Evolutionary conservation across 441 rosid genomes (phyloP), one percentile per base, ranked within the genome.

Genomic region (Jatropha podagrica): DNA sequence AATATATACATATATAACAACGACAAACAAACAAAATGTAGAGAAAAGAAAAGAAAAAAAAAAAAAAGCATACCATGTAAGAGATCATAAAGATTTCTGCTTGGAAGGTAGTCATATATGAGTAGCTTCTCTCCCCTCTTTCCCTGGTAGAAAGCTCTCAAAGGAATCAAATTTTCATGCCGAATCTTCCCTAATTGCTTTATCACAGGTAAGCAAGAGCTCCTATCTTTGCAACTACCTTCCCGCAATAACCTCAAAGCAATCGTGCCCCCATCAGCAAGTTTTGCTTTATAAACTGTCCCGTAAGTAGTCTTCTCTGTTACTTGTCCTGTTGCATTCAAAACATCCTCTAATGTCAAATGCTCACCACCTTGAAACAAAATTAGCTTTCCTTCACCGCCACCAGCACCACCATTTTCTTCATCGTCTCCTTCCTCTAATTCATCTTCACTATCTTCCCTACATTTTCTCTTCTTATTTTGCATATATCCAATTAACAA

Each of bases 321-420:
- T 17, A 95, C 97, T 68, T 92, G 97, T 13, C 99, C 99, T 0
- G 99, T 95, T 1, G 99, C 99, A 75, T 95, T 95, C 85, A 95
- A 77, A 62, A 95, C 99, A 81, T 92, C 99, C 61, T 91, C 99
- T 41, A 95, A 80, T 0, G 93, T 88, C 82, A 95, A 88, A 83
- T 92, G 96, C 91, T 95, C 99, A 4, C 97, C 97, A 1, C 99
- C 99, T 87, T 95, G 92, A 76, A 95, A 95, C 83, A 92, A 83
- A 77, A 90, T 82, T 18, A 95, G 87, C 87, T 88, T 95, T 74
- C 97, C 97, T 85, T 95, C 97, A n/a, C 88, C 89, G 0, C 76
- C 74, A 0, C 76, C 78, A 0, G 23, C 79, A 2, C 84, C 81
- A 3, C 84, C 87, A 56, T 54, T 82, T 20, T 85, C 95, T 8